Base-by-base conservation (phyloP, 2,329 filamentous ascomycete species). In the Alternaria longipes region DNA sequence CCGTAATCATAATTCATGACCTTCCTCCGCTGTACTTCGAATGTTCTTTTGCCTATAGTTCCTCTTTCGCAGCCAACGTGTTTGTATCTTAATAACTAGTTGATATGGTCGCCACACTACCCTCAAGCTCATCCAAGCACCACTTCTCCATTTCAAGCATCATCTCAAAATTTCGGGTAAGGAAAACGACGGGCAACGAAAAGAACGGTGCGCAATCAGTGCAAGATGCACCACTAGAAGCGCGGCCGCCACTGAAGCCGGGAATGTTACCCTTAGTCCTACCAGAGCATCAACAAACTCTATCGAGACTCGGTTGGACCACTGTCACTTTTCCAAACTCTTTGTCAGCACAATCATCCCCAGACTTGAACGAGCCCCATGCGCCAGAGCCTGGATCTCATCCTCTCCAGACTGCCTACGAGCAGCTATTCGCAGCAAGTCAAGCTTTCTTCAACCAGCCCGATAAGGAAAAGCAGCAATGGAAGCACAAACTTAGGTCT, bases 291-390 rank as follows among this genome's bases (percentile, higher is more conserved):
- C 72, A 78, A 64, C 59, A 67, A 41, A 62, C 69, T 6, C 67
- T 79, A 12, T 63, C 69, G 20, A 63, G 66, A 14, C 70, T 77
- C n/a, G 76, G 76, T 41, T 79, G 76, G 76, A 77, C 76, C 3
- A 77, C 74, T 3, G 52, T 78, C 40, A 77, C 76, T 26, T 76
- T 78, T 20, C 75, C 71, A 7, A 59, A 66, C 51, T 50, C 53
- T 18, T 12, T 49, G 20, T 45, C 52, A 30, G 9, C n/a, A 14
- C 26, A 50, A 34, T 18, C 49, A 20, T 11, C 24, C 11, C 41
- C n/a, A 24, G n/a, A 22, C 11, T 26, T 28, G 11, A 20, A 54
- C 1, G 22, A 63, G 5, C 6, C 12, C 3, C 42, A 54, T 20
- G 38, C 38, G 8, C 22, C 54, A 22, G 24, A 46, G 16, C 62